Evolutionary conservation across 2,329 filamentous ascomycete species (phyloP).

Genomic region (Camillea tinctor): DNA sequence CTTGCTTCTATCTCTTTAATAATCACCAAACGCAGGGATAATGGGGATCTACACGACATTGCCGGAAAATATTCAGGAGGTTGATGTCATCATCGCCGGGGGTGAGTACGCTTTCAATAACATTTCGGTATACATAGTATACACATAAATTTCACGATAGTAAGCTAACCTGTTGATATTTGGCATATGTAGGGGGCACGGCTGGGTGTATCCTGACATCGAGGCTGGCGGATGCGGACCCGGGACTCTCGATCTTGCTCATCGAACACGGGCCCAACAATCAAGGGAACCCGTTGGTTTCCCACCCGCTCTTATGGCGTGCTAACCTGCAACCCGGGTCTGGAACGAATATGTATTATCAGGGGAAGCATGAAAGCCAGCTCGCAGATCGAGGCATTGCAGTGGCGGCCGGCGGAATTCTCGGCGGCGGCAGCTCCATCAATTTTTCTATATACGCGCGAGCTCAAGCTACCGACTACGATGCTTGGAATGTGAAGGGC

Average conservation of each 20-base stretch:
- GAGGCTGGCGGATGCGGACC: not conserved
- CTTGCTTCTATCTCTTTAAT: no score
- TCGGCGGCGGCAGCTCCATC: not conserved
- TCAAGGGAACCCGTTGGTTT: not conserved
- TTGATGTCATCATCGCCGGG: not conserved
- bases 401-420: not conserved
- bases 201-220: not conserved
- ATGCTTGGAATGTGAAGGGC: not conserved
- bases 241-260: not conserved
- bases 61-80: not conserved
- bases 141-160: not conserved
- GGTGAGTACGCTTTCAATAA: not conserved
- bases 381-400: not conserved
- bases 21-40: no score
- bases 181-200: not conserved
- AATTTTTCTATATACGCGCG: not conserved
- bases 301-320: not conserved
- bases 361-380: not conserved
- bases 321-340: not conserved
- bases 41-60: not conserved
- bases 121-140: not conserved
- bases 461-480: not conserved
- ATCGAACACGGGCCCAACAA: not conserved
- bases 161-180: not conserved
- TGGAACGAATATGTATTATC: not conserved